Evolutionary conservation across 164 flowering plant genomes (phyloP).

Genomic region (Tinospora cordifolia): DNA sequence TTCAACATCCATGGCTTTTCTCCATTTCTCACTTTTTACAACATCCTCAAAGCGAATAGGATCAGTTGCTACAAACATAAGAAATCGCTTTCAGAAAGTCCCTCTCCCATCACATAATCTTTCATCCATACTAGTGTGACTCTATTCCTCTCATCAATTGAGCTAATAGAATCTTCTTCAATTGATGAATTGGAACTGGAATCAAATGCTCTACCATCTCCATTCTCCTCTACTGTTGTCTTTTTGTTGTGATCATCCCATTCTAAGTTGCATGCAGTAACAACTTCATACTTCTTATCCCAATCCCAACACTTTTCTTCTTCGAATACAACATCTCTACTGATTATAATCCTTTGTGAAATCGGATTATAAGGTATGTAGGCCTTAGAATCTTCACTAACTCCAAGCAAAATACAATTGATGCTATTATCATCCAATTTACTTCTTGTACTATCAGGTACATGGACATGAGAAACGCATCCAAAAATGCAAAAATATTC

Average conservation of each 20-base stretch:
- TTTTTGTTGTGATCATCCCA: too few relatives aligned
- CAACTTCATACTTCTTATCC: background rate
- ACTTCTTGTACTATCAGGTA: background rate
- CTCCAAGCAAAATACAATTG: background rate
- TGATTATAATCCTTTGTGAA: background rate
- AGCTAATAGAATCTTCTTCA: too few relatives aligned
- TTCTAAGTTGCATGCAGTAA: too few relatives aligned
- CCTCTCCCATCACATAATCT: background rate
- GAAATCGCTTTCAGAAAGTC: background rate
- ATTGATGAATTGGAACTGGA: too few relatives aligned
- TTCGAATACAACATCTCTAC: background rate
- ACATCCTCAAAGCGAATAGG: background rate
- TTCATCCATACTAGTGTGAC: background rate
- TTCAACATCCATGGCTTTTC: too few relatives aligned
- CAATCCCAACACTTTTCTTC: background rate
- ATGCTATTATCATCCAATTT: background rate
- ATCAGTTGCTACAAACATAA: background rate
- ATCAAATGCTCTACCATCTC: too few relatives aligned
- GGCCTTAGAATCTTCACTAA: constrained; percentile 3
- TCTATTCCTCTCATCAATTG: too few relatives aligned
- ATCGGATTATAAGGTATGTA: constrained; percentile 7
- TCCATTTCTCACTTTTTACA: too few relatives aligned
- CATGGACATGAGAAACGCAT: constrained; percentile 7
- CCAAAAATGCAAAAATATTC: background rate
- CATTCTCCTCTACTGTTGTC: too few relatives aligned